These are phyloP conservation scores for Isabelozyma pseudorhagii DNA, from an alignment of 805 yeast genomes.

Conservation along the genomic window DNA sequence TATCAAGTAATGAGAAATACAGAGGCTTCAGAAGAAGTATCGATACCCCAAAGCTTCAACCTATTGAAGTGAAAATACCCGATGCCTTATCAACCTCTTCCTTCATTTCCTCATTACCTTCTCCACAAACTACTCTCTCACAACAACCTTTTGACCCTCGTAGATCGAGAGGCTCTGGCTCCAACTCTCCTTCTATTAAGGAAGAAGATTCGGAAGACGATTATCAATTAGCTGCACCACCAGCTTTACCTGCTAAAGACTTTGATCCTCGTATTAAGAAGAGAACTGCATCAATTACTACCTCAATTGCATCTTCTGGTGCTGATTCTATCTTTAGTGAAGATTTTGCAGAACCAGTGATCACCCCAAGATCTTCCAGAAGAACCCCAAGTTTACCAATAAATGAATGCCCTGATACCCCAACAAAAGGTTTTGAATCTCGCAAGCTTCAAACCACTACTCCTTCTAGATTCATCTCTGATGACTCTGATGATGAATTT, in stretches of 20 bases:
- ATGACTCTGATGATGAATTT: constrained; percentile 16
- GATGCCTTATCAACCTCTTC: constrained; percentile 1
- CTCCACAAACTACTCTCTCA: neutral
- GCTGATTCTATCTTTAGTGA: constrained; percentile 11
- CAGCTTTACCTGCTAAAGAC: neutral
- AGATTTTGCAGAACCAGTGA: constrained; percentile 13
- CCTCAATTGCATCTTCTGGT: constrained; percentile 7
- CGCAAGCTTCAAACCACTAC: constrained; percentile 5
- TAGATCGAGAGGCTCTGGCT: constrained; percentile 8
- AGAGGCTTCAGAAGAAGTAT: constrained; percentile 41
- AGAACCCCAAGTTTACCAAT: constrained; percentile 10
- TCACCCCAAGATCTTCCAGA: constrained; percentile 23
- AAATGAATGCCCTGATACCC: constrained; percentile 2
- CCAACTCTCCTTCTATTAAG: constrained; percentile 8
- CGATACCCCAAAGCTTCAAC: constrained; percentile 14
- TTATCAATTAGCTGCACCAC: neutral
- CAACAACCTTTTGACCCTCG: constrained; percentile 21
- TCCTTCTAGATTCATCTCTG: constrained; percentile 7
- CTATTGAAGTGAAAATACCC: constrained; percentile 21
- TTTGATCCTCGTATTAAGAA: neutral
- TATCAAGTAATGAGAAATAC: constrained; percentile 32
- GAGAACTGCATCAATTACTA: constrained; percentile 3
- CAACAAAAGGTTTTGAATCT: constrained; percentile 1
- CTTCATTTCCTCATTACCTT: constrained; percentile 8
- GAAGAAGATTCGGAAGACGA: constrained; percentile 3